phyloP scores from a whole-genome alignment of 164 flowering plant genomes.

The Tetrastigma voinierianum region DNA sequence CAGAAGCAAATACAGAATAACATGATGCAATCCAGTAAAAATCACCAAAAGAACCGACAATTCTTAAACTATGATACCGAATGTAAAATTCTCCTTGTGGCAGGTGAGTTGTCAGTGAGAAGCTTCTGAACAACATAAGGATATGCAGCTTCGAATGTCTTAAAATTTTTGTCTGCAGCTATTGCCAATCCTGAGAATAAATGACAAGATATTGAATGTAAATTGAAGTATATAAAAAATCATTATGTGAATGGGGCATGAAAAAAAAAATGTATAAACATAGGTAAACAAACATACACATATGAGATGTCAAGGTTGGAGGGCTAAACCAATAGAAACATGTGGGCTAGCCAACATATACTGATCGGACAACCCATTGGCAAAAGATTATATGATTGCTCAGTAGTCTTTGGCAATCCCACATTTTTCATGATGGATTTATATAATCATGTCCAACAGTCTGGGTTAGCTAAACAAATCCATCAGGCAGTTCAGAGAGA shows the following conservation, averaged over 20 bases:
- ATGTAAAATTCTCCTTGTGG: conserved; percentile 69
- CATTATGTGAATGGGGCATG: not conserved
- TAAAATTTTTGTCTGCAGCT: conserved; percentile 78
- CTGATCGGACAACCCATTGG: not conserved
- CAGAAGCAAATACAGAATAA: not conserved
- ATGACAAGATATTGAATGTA: not conserved
- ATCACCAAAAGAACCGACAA: conserved; percentile 15
- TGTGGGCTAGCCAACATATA: not conserved
- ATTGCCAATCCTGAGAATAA: conserved; percentile 75
- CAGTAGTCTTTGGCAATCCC: not conserved
- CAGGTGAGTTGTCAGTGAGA: conserved; percentile 80
- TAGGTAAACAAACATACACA: not conserved
- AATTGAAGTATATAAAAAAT: not conserved
- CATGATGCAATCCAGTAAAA: not conserved
- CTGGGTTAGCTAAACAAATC: too few species aligned
- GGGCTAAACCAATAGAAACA: too few species aligned
- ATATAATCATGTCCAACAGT: too few species aligned
- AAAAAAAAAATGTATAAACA: conserved; percentile 2
- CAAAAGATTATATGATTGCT: not conserved
- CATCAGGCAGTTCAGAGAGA: too few species aligned
- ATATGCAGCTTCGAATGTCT: conserved; percentile 93
- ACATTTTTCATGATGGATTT: not conserved
- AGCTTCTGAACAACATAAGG: conserved; percentile 89
- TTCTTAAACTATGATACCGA: conserved; percentile 42
- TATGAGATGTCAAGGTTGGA: too few species aligned